phyloP scores from a whole-genome alignment of 148 eudicot genomes.

The Vaccinium vitisidaea region DNA sequence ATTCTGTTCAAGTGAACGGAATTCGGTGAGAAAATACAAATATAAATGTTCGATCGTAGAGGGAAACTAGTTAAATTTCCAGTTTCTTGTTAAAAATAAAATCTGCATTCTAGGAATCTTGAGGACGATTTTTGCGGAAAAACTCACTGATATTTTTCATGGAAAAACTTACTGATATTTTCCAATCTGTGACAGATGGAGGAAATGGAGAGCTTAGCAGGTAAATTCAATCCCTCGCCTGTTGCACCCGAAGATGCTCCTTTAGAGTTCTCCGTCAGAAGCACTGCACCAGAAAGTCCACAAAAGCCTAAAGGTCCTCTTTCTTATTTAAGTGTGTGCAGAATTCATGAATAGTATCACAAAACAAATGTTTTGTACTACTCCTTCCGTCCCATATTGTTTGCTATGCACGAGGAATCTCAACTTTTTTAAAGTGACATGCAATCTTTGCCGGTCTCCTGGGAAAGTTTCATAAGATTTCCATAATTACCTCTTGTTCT shows the following conservation, averaged over 20 bases:
- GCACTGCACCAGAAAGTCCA: background rate
- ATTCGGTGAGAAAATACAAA: background rate
- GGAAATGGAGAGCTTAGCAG: background rate
- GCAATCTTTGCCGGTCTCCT: too few species aligned
- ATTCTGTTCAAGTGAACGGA: background rate
- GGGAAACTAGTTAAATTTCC: too few species aligned
- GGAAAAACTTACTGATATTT: background rate
- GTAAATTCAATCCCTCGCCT: background rate
- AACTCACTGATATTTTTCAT: background rate
- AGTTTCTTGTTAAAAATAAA: background rate
- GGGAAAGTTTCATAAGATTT: too few species aligned
- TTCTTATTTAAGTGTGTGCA: background rate
- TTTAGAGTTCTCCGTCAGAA: background rate
- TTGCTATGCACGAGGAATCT: too few species aligned
- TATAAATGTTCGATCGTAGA: background rate
- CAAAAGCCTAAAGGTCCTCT: slow-evolving; percentile 5
- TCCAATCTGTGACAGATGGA: background rate
- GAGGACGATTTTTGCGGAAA: background rate
- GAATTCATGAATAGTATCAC: background rate
- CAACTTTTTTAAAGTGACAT: too few species aligned
- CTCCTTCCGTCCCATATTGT: too few species aligned
- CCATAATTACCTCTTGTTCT: too few species aligned
- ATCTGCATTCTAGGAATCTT: background rate
- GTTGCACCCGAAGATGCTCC: background rate
- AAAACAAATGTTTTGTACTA: background rate